Conservation (phyloP, 768 basidiomycete genomes). For the Xerocomellus dryophilus region DNA sequence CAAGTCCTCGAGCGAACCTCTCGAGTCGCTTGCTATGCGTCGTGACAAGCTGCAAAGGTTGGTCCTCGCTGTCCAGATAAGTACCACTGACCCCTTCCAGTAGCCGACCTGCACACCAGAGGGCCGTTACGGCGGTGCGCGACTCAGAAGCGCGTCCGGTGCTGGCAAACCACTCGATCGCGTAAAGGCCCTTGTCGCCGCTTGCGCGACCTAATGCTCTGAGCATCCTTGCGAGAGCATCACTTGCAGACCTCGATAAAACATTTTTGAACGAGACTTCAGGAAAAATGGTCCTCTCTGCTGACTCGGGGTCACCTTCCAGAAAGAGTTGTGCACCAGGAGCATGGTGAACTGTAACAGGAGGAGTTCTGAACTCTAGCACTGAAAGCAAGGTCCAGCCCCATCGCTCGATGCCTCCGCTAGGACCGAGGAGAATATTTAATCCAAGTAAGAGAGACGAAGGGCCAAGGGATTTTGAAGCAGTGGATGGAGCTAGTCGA, state of each 20-base stretch:
- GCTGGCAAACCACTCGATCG: slow-evolving; percentile 80
- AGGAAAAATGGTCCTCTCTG: slow-evolving; percentile 49
- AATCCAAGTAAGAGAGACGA: slow-evolving; percentile 51
- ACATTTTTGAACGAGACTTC: slow-evolving; percentile 55
- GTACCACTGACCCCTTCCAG: slow-evolving; percentile 67
- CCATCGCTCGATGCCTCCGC: slow-evolving; percentile 88
- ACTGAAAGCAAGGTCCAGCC: slow-evolving; percentile 82
- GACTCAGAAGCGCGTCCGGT: slow-evolving; percentile 46
- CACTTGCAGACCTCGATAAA: slow-evolving; percentile 46
- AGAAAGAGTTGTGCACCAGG: slow-evolving; percentile 56
- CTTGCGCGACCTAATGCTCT: slow-evolving; percentile 65
- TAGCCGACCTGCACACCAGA: slow-evolving; percentile 81
- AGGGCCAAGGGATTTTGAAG: slow-evolving; percentile 25
- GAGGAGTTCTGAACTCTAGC: slow-evolving; percentile 68
- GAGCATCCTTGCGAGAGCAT: slow-evolving; percentile 68
- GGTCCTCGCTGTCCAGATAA: slow-evolving; percentile 35
- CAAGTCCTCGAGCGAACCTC: slow-evolving; percentile 61
- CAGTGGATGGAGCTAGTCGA: slow-evolving; percentile 34
- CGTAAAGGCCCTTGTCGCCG: slow-evolving; percentile 65
- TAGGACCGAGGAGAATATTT: slow-evolving; percentile 70
- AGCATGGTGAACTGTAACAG: slow-evolving; percentile 43
- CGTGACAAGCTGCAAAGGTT: neutral
- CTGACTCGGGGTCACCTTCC: slow-evolving; percentile 43
- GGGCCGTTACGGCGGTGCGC: slow-evolving; percentile 56
- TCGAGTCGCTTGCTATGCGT: slow-evolving; percentile 49